Evolutionary conservation across 2,329 filamentous ascomycete species (phyloP).

Genomic region (Aspergillus aculeatus): DNA sequence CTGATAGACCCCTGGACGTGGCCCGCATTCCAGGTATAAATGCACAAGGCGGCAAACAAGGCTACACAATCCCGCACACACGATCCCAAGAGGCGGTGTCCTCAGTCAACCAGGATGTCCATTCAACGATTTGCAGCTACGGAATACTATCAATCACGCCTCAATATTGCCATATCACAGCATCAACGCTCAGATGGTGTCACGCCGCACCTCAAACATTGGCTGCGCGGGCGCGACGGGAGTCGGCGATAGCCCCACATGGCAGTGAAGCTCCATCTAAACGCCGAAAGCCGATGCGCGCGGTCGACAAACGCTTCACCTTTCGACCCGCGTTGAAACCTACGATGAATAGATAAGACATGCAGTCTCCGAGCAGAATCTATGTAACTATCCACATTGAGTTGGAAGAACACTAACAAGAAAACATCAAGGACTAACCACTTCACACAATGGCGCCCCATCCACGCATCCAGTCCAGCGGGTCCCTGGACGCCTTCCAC

Average conservation of each 20-base stretch:
- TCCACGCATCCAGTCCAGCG: constrained; percentile 13
- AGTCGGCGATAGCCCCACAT: not conserved
- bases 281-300: not conserved
- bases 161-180: too few relatives aligned
- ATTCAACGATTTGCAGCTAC: too few relatives aligned
- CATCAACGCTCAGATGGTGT: too few relatives aligned
- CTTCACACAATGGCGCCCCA: not conserved
- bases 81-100: too few relatives aligned
- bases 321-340: not conserved
- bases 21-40: too few relatives aligned
- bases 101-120: too few relatives aligned
- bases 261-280: not conserved
- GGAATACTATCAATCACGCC: too few relatives aligned
- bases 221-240: not conserved
- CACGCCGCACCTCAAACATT: too few relatives aligned
- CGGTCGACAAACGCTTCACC: not conserved
- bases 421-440: not conserved
- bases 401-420: not conserved
- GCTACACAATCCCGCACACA: too few relatives aligned
- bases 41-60: too few relatives aligned
- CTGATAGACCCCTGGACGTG: too few relatives aligned
- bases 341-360: not conserved
- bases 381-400: too few relatives aligned
- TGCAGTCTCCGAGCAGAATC: not conserved
- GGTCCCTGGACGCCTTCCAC: constrained; percentile 15